phyloP scores from a whole-genome alignment of 352 stramenopile genomes.

The Pythium dissotocum region DNA sequence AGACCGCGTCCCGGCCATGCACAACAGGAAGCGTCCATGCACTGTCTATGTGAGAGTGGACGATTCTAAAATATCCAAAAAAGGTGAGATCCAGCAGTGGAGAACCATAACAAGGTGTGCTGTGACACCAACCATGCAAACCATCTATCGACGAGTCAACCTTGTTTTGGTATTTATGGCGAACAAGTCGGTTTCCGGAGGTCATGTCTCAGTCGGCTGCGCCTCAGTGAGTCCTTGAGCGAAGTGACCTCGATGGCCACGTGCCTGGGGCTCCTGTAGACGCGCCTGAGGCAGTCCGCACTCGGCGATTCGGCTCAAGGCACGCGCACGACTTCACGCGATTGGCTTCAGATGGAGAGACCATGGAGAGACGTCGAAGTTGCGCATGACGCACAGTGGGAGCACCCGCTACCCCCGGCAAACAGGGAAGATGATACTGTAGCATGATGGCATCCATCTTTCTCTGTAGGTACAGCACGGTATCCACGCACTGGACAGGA shows the following conservation, averaged over 20 bases:
- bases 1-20: background rate
- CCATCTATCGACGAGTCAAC: conserved; percentile 5
- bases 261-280: conserved; percentile 24
- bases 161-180: background rate
- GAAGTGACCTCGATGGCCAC: conserved; percentile 1
- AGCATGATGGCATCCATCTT: background rate
- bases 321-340: conserved; percentile 8
- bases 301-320: conserved; percentile 8
- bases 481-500: too few relatives aligned
- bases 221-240: background rate
- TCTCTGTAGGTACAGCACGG: background rate
- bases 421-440: background rate
- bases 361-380: background rate
- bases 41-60: background rate
- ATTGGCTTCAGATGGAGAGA: background rate
- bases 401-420: background rate
- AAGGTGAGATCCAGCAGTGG: background rate
- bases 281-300: background rate
- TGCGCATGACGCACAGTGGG: background rate
- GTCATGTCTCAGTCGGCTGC: conserved; percentile 4
- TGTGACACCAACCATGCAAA: background rate
- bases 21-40: background rate
- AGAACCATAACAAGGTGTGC: background rate
- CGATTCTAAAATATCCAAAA: background rate
- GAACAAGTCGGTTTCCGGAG: background rate